phyloP scores from a whole-genome alignment of 495 filamentous ascomycete genomes.

The Daldinia vernicosa region DNA sequence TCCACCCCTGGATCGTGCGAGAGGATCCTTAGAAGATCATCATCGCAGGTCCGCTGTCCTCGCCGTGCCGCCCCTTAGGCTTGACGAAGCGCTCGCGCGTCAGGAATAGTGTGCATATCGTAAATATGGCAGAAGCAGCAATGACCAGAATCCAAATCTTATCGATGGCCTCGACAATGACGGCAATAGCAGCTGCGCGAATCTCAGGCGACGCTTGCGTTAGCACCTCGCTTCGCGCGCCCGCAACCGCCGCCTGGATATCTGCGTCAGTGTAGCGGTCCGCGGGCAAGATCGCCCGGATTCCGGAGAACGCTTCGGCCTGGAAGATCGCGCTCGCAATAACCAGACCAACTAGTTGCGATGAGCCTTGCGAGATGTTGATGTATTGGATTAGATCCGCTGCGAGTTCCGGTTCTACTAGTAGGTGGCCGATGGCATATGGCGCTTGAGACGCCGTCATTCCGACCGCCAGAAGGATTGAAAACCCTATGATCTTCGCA shows the following conservation, averaged over 20 bases:
- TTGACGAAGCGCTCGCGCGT: slow-evolving; percentile 50
- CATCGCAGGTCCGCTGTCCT: not conserved
- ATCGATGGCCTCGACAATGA: slow-evolving; percentile 57
- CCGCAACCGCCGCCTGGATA: slow-evolving; percentile 56
- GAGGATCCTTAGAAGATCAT: slow-evolving; percentile 14
- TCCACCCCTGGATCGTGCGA: slow-evolving; percentile 46
- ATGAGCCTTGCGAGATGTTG: slow-evolving; percentile 58
- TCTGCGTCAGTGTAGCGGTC: slow-evolving; percentile 29
- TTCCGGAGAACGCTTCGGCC: slow-evolving; percentile 49
- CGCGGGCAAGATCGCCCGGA: slow-evolving; percentile 45
- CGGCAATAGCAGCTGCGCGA: slow-evolving; percentile 48
- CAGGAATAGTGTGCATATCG: slow-evolving; percentile 55
- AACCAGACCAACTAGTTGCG: slow-evolving; percentile 60
- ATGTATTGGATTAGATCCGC: slow-evolving; percentile 61
- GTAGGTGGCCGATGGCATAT: slow-evolving; percentile 61
- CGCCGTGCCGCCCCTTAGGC: not conserved
- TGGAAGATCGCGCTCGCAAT: slow-evolving; percentile 64
- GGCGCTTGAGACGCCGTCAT: slow-evolving; percentile 57
- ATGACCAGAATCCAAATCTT: slow-evolving; percentile 59
- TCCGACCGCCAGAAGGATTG: slow-evolving; percentile 60
- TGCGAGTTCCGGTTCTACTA: slow-evolving; percentile 48
- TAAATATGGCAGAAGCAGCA: slow-evolving; percentile 51
- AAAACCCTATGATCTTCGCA: slow-evolving; percentile 59
- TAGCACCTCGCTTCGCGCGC: slow-evolving; percentile 51
- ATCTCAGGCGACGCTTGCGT: slow-evolving; percentile 42